Conservation (phyloP, 139 green algal genomes). For the Volvox africanus region DNA sequence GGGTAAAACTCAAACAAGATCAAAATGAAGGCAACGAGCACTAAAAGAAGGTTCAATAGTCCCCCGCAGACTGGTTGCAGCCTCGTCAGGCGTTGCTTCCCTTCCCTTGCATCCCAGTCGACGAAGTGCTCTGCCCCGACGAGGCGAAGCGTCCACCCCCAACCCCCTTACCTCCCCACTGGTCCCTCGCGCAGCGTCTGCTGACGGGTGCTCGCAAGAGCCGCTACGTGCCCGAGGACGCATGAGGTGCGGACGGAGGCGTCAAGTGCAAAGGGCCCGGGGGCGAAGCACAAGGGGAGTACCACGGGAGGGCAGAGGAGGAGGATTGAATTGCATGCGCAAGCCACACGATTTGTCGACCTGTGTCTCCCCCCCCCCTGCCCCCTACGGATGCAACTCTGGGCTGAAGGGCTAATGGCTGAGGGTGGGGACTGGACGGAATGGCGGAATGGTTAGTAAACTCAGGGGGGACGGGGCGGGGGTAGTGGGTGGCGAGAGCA, state of each 20-base stretch:
- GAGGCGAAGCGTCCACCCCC: neutral
- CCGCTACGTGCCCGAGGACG: constrained; percentile 81
- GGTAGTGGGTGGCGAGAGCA: too few species aligned
- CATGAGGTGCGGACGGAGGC: neutral
- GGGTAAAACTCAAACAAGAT: too few species aligned
- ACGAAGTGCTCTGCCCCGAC: neutral
- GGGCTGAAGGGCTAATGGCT: too few species aligned
- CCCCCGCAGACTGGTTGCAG: neutral
- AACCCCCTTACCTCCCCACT: neutral
- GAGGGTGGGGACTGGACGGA: too few species aligned
- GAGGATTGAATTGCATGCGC: neutral
- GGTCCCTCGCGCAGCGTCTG: constrained; percentile 59
- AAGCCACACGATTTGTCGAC: too few species aligned
- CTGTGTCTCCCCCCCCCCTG: too few species aligned
- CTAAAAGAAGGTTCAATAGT: too few species aligned
- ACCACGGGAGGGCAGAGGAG: neutral
- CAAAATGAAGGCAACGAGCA: too few species aligned
- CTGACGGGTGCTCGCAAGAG: constrained; percentile 75
- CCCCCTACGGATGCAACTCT: too few species aligned
- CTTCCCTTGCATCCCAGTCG: neutral
- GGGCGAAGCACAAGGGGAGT: neutral
- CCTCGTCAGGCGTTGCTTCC: neutral
- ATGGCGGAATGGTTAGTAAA: too few species aligned
- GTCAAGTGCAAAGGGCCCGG: neutral
- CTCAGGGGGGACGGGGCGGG: too few species aligned